phyloP scores from a whole-genome alignment of 441 rosid species.

The Raphanus hybrid region DNA sequence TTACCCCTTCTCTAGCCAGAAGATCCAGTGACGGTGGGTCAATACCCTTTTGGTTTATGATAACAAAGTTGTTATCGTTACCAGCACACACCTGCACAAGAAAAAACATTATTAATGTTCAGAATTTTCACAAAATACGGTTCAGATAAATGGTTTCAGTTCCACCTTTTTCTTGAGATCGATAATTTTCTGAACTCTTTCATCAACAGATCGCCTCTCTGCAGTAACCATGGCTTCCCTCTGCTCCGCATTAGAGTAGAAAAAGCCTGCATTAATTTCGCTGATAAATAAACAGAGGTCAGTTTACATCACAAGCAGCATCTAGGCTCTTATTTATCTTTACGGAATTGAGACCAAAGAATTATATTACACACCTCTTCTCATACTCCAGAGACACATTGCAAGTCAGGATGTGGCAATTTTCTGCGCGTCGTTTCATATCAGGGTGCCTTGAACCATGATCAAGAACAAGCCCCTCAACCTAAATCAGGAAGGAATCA shows the following conservation, averaged over 20 bases:
- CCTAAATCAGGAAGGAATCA: slow-evolving; percentile 49
- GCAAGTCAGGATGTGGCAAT: slow-evolving; percentile 91
- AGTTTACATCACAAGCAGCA: slow-evolving; percentile 14
- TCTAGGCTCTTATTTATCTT: not conserved
- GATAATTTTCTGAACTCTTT: slow-evolving; percentile 79
- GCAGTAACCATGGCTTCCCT: slow-evolving; percentile 98
- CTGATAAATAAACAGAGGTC: slow-evolving; percentile 45
- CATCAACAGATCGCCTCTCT: slow-evolving; percentile 93
- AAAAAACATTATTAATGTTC: not conserved
- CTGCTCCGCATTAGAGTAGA: slow-evolving; percentile 98
- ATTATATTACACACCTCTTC: slow-evolving; percentile 65
- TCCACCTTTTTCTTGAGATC: slow-evolving; percentile 82
- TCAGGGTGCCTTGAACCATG: slow-evolving; percentile 99
- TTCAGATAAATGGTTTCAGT: slow-evolving; percentile 7
- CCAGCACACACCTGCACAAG: slow-evolving; percentile 28
- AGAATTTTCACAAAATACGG: not conserved
- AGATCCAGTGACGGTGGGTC: slow-evolving; percentile 27
- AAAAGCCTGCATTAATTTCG: slow-evolving; percentile 97
- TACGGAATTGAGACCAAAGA: slow-evolving; percentile 1
- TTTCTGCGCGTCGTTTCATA: slow-evolving; percentile 97
- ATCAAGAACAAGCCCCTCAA: slow-evolving; percentile 97
- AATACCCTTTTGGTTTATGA: slow-evolving; percentile 24
- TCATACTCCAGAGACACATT: slow-evolving; percentile 95
- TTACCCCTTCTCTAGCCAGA: slow-evolving; percentile 25
- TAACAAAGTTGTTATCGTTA: slow-evolving; percentile 23